These are phyloP conservation scores for Trichoderma gracile DNA, from an alignment of 2,329 filamentous ascomycete genomes.

Conservation along the genomic window DNA sequence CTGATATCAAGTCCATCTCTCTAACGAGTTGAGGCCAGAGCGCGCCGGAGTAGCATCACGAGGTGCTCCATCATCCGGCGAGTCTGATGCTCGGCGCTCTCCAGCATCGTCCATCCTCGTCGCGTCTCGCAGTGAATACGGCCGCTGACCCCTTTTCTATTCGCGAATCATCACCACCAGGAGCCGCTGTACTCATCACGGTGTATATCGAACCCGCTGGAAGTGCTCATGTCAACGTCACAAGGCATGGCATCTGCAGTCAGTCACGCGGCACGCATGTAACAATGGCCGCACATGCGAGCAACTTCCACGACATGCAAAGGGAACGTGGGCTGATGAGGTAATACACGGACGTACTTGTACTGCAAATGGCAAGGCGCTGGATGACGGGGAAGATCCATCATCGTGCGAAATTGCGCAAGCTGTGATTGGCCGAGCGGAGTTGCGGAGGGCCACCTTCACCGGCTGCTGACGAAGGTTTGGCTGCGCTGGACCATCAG, in stretches of 20 bases:
- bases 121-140: background rate
- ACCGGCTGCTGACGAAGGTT: constrained; percentile 6
- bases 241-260: background rate
- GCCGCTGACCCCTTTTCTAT: background rate
- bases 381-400: constrained; percentile 2
- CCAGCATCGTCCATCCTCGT: background rate
- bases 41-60: background rate
- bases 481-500: background rate
- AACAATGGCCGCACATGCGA: background rate
- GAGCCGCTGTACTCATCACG: background rate
- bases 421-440: background rate
- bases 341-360: too few species aligned
- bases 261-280: background rate
- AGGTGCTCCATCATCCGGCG: background rate
- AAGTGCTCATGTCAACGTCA: background rate
- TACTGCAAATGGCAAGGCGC: too few species aligned
- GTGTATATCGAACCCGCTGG: background rate
- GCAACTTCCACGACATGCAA: too few species aligned
- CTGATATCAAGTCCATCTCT: too few species aligned
- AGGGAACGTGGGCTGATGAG: too few species aligned
- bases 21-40: too few species aligned
- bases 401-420: background rate
- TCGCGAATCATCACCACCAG: background rate
- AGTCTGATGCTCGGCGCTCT: background rate
- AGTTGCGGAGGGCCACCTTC: background rate